Conservation (phyloP, 148 eudicot genomes). For the Linanthus parryae region DNA sequence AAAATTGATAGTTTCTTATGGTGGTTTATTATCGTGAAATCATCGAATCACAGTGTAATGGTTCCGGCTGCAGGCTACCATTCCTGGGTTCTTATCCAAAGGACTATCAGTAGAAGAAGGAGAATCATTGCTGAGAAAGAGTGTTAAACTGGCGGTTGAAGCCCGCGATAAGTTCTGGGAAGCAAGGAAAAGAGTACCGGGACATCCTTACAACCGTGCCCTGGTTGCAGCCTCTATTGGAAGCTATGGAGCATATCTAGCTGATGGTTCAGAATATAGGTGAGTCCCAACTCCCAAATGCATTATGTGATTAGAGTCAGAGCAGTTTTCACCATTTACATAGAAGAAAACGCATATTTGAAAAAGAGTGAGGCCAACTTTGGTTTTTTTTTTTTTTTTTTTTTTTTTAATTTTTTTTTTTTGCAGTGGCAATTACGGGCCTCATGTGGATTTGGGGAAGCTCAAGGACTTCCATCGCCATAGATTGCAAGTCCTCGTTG, state of each 20-base stretch:
- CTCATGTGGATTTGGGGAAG: conserved; percentile 38
- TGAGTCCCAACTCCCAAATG: no score
- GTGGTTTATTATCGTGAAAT: not conserved
- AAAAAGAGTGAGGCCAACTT: no score
- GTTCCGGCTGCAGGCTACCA: conserved; percentile 42
- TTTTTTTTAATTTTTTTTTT: not conserved
- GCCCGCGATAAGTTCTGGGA: conserved; percentile 81
- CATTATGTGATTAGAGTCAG: no score
- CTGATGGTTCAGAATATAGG: conserved; percentile 96
- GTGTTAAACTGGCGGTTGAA: conserved; percentile 64
- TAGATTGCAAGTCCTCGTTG: conserved; percentile 69
- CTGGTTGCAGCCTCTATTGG: conserved; percentile 92
- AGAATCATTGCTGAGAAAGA: conserved; percentile 51
- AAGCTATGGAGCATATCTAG: conserved; percentile 93
- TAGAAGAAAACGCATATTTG: no score
- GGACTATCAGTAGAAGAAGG: conserved; percentile 67
- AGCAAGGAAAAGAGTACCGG: conserved; percentile 17
- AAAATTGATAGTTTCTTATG: no score
- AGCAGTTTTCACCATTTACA: no score
- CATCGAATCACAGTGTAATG: not conserved
- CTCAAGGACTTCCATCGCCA: conserved; percentile 84
- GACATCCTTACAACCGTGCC: conserved; percentile 44
- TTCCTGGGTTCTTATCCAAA: conserved; percentile 78
- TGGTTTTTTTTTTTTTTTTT: conserved; percentile 1
- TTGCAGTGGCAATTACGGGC: conserved; percentile 65